Evolutionary conservation across 495 filamentous ascomycete genomes (phyloP), one percentile per base, ranked within the genome.

Genomic region (Penicillium coprophilum): DNA sequence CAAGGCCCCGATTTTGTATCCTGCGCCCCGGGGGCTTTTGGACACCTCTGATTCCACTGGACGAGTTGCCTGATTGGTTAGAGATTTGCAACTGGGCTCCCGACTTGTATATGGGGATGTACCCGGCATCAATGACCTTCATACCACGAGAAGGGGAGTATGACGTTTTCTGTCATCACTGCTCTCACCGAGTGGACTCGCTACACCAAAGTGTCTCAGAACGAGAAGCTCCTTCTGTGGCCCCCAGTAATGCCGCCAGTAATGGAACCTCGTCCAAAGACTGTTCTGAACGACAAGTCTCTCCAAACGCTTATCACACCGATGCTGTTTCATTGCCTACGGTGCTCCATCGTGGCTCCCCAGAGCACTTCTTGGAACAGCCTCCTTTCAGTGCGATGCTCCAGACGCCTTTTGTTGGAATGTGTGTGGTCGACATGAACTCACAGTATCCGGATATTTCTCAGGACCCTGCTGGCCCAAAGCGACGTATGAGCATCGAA

Each of bases 41-140:
- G 2, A 59, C 66, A 4, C 73, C 73, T 11, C 48, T 77, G 46
- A 68, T 77, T 19, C 60, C 73, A 0, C 12, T 70, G 12, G 74
- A 77, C 34, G 73, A 77, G 56, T 55, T 77, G 2, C 74, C 74
- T 4, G 30, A 51, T 3, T 77, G 74, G 74, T 47, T 77, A 12
- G 56, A 68, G 19, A 24, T 77, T 19, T 61, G 64, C 45, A 53
- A 61, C 47, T 63, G 50, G 50, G 50, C 64, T 10, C 64, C 60
- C 30, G 55, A 62, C 11, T 48, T 68, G 32, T 60, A 46, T 36
- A 36, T 52, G 20, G 41, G 46, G 3, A 61, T 74, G 62, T 50
- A 65, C 11, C 66, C 67, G 20, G 71, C 55, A 3, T 65, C 62
- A 12, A 50, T 50, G 40, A 64, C 21, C 23, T 50, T 19, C 7